These are phyloP conservation scores for Cytospora paraplurivora DNA, from an alignment of 2,329 filamentous ascomycete genomes.

Conservation along the genomic window DNA sequence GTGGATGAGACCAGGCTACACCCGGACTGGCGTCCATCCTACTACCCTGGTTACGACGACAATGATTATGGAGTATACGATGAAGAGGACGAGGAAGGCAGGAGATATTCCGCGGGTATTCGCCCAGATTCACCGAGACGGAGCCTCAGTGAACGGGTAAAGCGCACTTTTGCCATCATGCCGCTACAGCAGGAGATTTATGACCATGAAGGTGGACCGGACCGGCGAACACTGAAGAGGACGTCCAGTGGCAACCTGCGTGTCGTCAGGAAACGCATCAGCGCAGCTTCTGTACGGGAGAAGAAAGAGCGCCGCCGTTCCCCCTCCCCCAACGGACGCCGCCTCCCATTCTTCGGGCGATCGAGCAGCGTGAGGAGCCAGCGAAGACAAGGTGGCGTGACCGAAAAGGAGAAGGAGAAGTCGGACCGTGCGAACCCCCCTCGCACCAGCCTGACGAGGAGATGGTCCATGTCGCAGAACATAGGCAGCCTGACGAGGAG, in stretches of 20 bases:
- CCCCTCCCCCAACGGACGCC: slow-evolving; percentile 38
- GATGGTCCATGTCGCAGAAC: slow-evolving; percentile 41
- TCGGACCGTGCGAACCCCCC: slow-evolving; percentile 15
- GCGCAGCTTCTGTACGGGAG: slow-evolving; percentile 44
- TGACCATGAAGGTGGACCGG: slow-evolving; percentile 41
- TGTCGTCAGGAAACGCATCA: slow-evolving; percentile 57
- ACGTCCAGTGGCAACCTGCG: slow-evolving; percentile 62
- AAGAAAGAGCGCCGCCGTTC: slow-evolving; percentile 33
- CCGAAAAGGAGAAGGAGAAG: slow-evolving; percentile 1
- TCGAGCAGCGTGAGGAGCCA: slow-evolving; percentile 33
- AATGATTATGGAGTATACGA: slow-evolving; percentile 35
- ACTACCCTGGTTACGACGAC: slow-evolving; percentile 40
- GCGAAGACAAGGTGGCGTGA: slow-evolving; percentile 7
- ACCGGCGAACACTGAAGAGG: slow-evolving; percentile 60
- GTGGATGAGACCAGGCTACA: slow-evolving; percentile 59
- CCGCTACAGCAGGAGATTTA: slow-evolving; percentile 48
- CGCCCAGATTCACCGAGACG: slow-evolving; percentile 46
- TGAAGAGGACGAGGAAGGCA: slow-evolving; percentile 37
- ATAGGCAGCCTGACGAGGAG: slow-evolving; percentile 47
- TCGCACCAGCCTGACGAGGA: slow-evolving; percentile 22
- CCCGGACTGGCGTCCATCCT: slow-evolving; percentile 63
- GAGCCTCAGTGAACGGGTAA: slow-evolving; percentile 56
- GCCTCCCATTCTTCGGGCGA: slow-evolving; percentile 37
- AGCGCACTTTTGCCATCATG: slow-evolving; percentile 62
- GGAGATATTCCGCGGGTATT: slow-evolving; percentile 44